Base-by-base conservation (phyloP, 75 land plant genomes). In the Azolla pinnata region DNA sequence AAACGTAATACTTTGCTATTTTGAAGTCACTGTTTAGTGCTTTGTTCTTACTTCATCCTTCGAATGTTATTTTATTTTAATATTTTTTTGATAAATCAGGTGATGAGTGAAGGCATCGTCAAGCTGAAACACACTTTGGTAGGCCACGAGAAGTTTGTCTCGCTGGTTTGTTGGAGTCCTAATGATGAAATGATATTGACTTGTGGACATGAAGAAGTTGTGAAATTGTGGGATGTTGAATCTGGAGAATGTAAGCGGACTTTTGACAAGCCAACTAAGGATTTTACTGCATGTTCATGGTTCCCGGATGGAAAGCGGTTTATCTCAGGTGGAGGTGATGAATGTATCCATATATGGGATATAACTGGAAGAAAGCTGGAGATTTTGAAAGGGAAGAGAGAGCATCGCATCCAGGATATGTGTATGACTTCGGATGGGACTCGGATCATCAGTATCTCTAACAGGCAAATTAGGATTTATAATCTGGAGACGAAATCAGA, bases 161-260 rank as follows among this genome's bases (percentile, higher is more conserved):
- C 79, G 4, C 62, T 64, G 60, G 81, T 88, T 27, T 73, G 89
- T 29, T 91, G 95, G 95, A 88, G 97, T 55, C 83, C 95, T 28
- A 84, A 91, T 71, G 95, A 91, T 40, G 28, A 51, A 19, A 72
- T 82, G 76, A 69, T 88, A 21, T 83, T 91, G 1, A 88, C 97
- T 42, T 88, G 95, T 76, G 84, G 84, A 44, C 67, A 70, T 59
- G 60, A n/a, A 14, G 80, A 81, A 64, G 70, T 76, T 45, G 61
- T 81, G 0, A 81, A 71, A 44, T 57, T 77, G 24, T 81, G 84
- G 84, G 77, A 81, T 68, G 83, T 70, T 0, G 64, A 73, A 46
- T 57, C 76, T 64, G 83, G 84, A 65, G 60, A 33, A 26, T 77
- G 77, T 62, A 68, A 55, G 57, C 73, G 59, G 31, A 73, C 76